These are phyloP conservation scores for Sclerotinia sclerotiorum DNA, from an alignment of 2,329 filamentous ascomycete species.

Conservation along the genomic window DNA sequence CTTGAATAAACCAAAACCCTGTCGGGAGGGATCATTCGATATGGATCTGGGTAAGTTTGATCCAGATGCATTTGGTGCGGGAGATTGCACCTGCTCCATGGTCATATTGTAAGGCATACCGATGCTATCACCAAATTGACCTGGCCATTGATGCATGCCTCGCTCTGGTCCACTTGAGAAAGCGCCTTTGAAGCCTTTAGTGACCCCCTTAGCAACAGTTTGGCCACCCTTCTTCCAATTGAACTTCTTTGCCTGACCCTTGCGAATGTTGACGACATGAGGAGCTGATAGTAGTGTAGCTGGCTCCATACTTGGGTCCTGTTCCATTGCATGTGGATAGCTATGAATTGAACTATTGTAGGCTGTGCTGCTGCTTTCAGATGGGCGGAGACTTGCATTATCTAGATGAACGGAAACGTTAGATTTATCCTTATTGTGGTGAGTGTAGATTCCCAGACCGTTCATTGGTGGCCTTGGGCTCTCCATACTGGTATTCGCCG, in stretches of 20 bases:
- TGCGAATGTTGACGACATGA: conserved; percentile 93
- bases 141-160: conserved; percentile 49
- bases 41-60: conserved; percentile 32
- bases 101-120: conserved; percentile 72
- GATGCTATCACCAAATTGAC: conserved; percentile 61
- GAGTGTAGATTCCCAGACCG: conserved; percentile 63
- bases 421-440: conserved; percentile 51
- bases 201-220: conserved; percentile 89
- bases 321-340: conserved; percentile 41
- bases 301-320: conserved; percentile 39
- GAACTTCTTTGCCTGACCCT: conserved; percentile 88
- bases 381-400: conserved; percentile 44
- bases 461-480: conserved; percentile 43
- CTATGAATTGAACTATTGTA: conserved; percentile 33
- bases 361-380: conserved; percentile 42
- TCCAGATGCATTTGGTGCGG: conserved; percentile 30
- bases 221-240: conserved; percentile 98
- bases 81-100: conserved; percentile 53
- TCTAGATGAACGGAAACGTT: conserved; percentile 39
- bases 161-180: conserved; percentile 62
- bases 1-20: conserved; percentile 67
- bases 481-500: conserved; percentile 58
- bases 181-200: conserved; percentile 90
- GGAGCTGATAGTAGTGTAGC: conserved; percentile 52
- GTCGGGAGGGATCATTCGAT: conserved; percentile 36